These are phyloP conservation scores for Prunella vulgaris DNA, from an alignment of 257 asterid species.

Conservation along the genomic window DNA sequence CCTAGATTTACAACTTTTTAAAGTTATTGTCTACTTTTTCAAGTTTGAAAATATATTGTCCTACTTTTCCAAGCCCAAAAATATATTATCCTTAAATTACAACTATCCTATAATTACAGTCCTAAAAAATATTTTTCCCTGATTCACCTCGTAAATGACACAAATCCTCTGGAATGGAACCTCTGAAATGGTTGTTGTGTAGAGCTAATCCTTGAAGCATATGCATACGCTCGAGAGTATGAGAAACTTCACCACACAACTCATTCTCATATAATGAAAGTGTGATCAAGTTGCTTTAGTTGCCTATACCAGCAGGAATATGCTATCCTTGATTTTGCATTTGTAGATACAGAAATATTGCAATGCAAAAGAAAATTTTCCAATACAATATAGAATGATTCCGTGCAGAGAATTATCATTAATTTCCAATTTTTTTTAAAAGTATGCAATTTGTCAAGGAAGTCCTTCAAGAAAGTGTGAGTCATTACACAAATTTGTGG, in stretches of 20 bases:
- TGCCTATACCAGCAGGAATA: not conserved
- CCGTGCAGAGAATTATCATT: not conserved
- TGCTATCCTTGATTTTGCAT: not conserved
- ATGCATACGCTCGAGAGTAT: not conserved
- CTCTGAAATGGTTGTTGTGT: not conserved
- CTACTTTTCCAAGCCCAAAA: too few relatives aligned
- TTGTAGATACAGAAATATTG: not conserved
- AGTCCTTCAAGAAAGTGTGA: not conserved
- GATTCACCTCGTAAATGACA: not conserved
- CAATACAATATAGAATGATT: not conserved
- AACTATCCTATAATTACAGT: too few relatives aligned
- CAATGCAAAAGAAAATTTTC: not conserved
- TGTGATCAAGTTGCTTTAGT: not conserved
- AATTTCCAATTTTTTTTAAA: not conserved
- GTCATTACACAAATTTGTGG: not conserved
- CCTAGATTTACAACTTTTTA: too few relatives aligned
- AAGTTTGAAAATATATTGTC: too few relatives aligned
- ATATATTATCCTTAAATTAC: too few relatives aligned
- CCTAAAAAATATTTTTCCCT: too few relatives aligned
- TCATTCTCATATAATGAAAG: not conserved
- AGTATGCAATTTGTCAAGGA: not conserved
- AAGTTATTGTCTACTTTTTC: too few relatives aligned
- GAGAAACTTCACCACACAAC: conserved; percentile 2
- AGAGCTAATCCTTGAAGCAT: conserved; percentile 20
- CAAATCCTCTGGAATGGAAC: not conserved